A percentile compares a stretch with the other conserved stretches of the same genome.
Evolutionary conservation across 345 rosid species (phyloP).

Genomic region (Acer yangbiense): DNA sequence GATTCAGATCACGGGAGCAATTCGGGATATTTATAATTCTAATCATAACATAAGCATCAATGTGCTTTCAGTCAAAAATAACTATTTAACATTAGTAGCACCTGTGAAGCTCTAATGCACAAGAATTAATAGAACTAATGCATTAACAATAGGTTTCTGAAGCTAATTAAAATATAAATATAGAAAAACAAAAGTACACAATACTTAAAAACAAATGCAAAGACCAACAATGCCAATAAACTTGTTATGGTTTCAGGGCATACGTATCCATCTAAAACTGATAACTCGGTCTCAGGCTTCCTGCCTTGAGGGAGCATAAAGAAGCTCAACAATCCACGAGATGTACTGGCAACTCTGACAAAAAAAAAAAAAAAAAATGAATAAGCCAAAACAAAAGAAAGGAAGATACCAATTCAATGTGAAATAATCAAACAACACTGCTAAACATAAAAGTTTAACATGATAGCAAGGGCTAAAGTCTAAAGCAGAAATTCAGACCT

Average conservation of each 20-base stretch:
- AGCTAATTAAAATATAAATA: neutral
- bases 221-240: conserved; percentile 23
- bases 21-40: neutral
- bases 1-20: neutral
- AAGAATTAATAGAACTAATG: conserved; percentile 5
- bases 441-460: conserved; percentile 16
- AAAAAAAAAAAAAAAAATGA: conserved; percentile 3
- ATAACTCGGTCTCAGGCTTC: conserved; percentile 40
- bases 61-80: conserved; percentile 1
- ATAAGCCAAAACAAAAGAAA: conserved; percentile 12
- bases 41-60: neutral
- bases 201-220: neutral
- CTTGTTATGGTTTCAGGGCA: conserved; percentile 20
- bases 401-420: conserved; percentile 1
- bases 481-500: conserved; percentile 42
- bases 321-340: conserved; percentile 67
- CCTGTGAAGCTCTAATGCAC: neutral
- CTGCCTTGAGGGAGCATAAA: conserved; percentile 39
- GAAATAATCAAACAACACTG: conserved; percentile 20
- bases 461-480: conserved; percentile 7
- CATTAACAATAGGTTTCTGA: neutral
- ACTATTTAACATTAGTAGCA: neutral
- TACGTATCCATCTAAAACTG: conserved; percentile 40
- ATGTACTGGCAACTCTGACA: conserved; percentile 38
- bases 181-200: neutral